phyloP scores from a whole-genome alignment of 441 rosid species.

The Arabidopsis lyrata region DNA sequence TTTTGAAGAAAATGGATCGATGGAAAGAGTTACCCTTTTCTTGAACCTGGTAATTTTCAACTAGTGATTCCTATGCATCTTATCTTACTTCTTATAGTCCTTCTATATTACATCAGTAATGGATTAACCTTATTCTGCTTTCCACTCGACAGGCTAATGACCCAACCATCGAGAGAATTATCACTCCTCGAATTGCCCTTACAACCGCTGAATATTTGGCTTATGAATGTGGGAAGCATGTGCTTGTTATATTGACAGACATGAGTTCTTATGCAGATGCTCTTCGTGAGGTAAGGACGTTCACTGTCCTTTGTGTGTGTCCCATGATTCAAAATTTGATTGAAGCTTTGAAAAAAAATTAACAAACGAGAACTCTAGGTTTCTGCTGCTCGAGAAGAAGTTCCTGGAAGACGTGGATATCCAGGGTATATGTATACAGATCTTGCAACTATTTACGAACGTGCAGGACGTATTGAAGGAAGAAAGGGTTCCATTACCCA shows the following conservation, averaged over 20 bases:
- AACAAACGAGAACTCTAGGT: constrained; percentile 57
- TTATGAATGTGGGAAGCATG: constrained; percentile 99
- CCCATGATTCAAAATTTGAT: not conserved
- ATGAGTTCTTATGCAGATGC: constrained; percentile 99
- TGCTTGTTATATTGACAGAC: constrained; percentile 90
- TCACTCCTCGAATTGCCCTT: constrained; percentile 94
- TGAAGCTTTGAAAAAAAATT: not conserved
- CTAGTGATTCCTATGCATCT: not conserved
- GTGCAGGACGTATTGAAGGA: constrained; percentile 99
- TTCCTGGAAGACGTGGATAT: constrained; percentile 99
- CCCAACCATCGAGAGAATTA: constrained; percentile 94
- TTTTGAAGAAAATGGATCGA: constrained; percentile 99
- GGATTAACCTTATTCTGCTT: constrained; percentile 27
- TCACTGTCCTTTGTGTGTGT: not conserved
- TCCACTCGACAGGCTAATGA: constrained; percentile 81
- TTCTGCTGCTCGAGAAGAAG: constrained; percentile 99
- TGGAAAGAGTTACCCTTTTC: constrained; percentile 99
- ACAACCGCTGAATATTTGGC: constrained; percentile 96
- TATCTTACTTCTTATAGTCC: constrained; percentile 6
- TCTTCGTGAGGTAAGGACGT: constrained; percentile 86
- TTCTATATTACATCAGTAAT: not conserved
- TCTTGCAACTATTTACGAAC: constrained; percentile 97
- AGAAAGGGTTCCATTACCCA: constrained; percentile 99
- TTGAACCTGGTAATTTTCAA: constrained; percentile 77
- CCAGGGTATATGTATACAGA: constrained; percentile 99